Evolutionary conservation across 2,329 filamentous ascomycete species (phyloP).

Genomic region (Nemania abortiva): DNA sequence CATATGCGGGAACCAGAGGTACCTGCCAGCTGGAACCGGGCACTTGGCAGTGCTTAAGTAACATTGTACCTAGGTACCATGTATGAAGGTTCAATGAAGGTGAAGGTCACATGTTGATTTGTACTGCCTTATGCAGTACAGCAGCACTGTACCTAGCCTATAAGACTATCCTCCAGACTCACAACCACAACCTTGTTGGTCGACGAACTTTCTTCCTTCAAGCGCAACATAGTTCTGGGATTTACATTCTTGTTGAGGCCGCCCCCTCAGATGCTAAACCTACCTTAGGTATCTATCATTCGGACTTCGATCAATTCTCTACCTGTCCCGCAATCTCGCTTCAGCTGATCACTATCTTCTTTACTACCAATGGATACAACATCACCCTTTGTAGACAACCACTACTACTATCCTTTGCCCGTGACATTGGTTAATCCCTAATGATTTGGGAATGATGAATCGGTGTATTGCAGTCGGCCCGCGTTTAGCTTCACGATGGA

Average conservation of each 20-base stretch:
- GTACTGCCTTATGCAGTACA: too few species aligned
- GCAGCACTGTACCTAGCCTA: not conserved
- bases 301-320: not conserved
- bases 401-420: not conserved
- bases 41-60: too few species aligned
- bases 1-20: not conserved
- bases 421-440: not conserved
- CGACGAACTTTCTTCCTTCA: constrained; percentile 3
- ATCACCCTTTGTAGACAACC: not conserved
- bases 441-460: constrained; percentile 3
- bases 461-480: not conserved
- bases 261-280: not conserved
- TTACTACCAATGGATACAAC: too few species aligned
- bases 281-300: not conserved
- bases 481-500: constrained; percentile 11
- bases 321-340: not conserved
- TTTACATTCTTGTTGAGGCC: not conserved
- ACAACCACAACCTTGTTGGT: constrained; percentile 13
- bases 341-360: not conserved
- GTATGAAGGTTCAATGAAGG: not conserved
- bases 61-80: not conserved
- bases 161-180: not conserved
- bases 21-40: not conserved
- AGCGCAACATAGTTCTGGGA: not conserved
- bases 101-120: not conserved